A percentile compares a stretch with the other conserved stretches of the same genome.
These are phyloP conservation scores for Xylaria sp. DNA, from an alignment of 2,329 filamentous ascomycete species.

Conservation along the genomic window DNA sequence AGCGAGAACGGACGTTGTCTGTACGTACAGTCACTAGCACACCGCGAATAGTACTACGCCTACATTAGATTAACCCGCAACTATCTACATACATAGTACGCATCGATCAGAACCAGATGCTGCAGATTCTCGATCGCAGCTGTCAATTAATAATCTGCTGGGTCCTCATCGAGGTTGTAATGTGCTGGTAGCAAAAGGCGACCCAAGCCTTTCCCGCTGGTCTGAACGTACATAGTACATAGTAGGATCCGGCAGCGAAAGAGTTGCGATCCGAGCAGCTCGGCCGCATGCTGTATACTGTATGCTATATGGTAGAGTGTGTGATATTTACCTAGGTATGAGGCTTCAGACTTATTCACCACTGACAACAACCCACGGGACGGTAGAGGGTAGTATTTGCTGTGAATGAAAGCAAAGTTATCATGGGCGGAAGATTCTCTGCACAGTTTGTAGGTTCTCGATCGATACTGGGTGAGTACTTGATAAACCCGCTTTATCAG, in stretches of 20 bases:
- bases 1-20: conserved; percentile 12
- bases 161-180: not conserved
- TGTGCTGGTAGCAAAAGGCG: not conserved
- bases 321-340: not conserved
- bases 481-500: conserved; percentile 31
- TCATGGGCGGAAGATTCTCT: conserved; percentile 8
- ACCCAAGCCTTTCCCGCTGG: not conserved
- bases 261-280: not conserved
- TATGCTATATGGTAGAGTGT: not conserved
- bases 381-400: not conserved
- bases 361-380: not conserved
- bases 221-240: too few species aligned
- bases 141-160: conserved; percentile 7
- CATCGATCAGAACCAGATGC: too few species aligned
- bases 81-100: too few species aligned
- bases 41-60: too few species aligned
- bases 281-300: not conserved
- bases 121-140: not conserved
- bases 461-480: conserved; percentile 42
- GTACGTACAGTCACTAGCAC: not conserved
- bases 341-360: not conserved
- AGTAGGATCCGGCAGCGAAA: not conserved
- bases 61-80: too few species aligned
- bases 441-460: conserved; percentile 20
- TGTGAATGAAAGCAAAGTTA: conserved; percentile 3